phyloP scores from a whole-genome alignment of 306 rosid genomes.

The Inga leiocalycina region DNA sequence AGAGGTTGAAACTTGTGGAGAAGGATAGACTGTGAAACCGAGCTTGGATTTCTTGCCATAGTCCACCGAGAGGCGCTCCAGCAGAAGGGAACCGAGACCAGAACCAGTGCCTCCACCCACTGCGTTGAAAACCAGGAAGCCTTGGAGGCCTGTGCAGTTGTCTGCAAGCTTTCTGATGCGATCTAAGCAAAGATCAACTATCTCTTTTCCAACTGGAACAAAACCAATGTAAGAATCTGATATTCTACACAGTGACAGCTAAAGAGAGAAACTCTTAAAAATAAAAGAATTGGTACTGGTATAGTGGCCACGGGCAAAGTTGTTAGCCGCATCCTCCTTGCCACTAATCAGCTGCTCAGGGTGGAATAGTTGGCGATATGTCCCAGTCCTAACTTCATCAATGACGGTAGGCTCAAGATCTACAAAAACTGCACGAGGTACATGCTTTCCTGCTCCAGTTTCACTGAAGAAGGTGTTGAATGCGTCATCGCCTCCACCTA shows the following conservation, averaged over 20 bases:
- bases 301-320: constrained; percentile 88
- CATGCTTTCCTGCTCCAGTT: constrained; percentile 85
- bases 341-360: constrained; percentile 85
- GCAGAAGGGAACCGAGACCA: constrained; percentile 79
- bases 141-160: constrained; percentile 88
- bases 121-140: constrained; percentile 81
- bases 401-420: constrained; percentile 87
- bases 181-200: constrained; percentile 79
- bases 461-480: constrained; percentile 89
- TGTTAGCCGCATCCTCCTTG: constrained; percentile 86
- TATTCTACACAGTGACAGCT: not conserved
- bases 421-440: constrained; percentile 81
- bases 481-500: constrained; percentile 84
- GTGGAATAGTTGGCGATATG: constrained; percentile 79
- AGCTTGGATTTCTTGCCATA: constrained; percentile 82
- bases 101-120: constrained; percentile 92
- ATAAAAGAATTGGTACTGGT: constrained; percentile 49
- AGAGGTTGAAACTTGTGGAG: constrained; percentile 83
- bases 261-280: not conserved
- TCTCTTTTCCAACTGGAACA: constrained; percentile 80
- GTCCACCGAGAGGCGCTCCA: constrained; percentile 80
- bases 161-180: constrained; percentile 81
- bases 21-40: constrained; percentile 81
- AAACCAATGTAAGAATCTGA: not conserved
- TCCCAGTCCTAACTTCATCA: constrained; percentile 81